Evolutionary conservation across 257 asterid species (phyloP), one percentile per base, ranked within the genome.

Genomic region (Cinchona pubescens): DNA sequence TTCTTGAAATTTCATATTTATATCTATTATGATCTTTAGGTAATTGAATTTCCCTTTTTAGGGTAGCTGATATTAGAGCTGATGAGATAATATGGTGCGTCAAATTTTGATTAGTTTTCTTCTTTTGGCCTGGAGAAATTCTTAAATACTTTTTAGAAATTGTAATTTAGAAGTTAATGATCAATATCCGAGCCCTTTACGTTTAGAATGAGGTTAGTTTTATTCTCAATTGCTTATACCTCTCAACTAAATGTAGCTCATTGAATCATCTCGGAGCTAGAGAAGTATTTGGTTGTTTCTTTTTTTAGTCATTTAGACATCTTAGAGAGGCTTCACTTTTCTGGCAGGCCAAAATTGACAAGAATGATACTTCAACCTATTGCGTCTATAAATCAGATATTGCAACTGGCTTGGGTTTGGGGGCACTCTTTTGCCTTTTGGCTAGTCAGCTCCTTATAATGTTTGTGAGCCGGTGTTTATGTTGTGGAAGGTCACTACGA

Each of bases 401-500:
- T 67, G 85, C 98, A 42, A 88, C 97, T 51, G 96, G 96, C 63
- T 70, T 89, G 43, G 98, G 97, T 7, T 83, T 85, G 69, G 94
- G 92, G 21, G 82, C 98, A 23, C 77, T 91, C 58, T 63, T 91
- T 65, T 77, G 87, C 82, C 91, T 92, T 53, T 65, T 89, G 83
- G 91, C 83, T 68, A 88, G 96, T 83, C 98, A 92, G 66, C 79
- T 85, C 49, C 81, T 91, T 75, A 82, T 91, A 75, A 87, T 88
- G 93, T 84, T 75, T 15, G 92, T 84, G 11, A 91, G 83, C 40
- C 85, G 82, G 75, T 91, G 97, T 77, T 75, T 93, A 81, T 93
- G 97, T 91, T 91, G 92, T 70, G 98, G 97, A 67, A 83, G 83
- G 82, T 87, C 94, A n/a, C 84, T 91, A 59, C 80, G 73, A 11